Percentiles rank a stretch among this genome's conserved stretches.
phyloP scores from a whole-genome alignment of 2,329 filamentous ascomycete species.

The Aspergillus ochraceus region DNA sequence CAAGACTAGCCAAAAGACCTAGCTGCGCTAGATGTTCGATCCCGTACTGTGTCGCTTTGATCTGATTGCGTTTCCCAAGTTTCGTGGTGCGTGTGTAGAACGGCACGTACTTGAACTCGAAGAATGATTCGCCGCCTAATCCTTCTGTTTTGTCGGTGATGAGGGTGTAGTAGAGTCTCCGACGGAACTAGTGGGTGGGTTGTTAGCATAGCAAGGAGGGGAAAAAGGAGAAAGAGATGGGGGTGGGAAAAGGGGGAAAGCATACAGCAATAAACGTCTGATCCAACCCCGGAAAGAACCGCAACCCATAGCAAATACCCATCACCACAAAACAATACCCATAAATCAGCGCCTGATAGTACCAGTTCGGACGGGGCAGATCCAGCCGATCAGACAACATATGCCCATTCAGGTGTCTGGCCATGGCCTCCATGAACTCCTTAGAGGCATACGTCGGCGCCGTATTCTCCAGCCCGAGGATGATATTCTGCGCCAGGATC shows the following conservation, averaged over 20 bases:
- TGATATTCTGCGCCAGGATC: slow-evolving; percentile 72
- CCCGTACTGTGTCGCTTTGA: slow-evolving; percentile 22
- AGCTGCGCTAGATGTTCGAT: slow-evolving; percentile 27
- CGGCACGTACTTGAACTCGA: slow-evolving; percentile 66
- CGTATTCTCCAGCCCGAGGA: slow-evolving; percentile 64
- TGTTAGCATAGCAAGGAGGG: not conserved
- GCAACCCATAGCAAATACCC: slow-evolving; percentile 47
- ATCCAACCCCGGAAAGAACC: slow-evolving; percentile 51
- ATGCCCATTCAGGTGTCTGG: slow-evolving; percentile 69
- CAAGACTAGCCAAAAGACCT: slow-evolving; percentile 25
- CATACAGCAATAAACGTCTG: slow-evolving; percentile 52
- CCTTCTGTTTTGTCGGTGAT: slow-evolving; percentile 66
- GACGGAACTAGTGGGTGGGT: slow-evolving; percentile 36
- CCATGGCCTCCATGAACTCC: slow-evolving; percentile 67
- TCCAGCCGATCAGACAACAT: slow-evolving; percentile 61
- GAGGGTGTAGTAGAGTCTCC: slow-evolving; percentile 57
- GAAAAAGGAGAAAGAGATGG: not conserved
- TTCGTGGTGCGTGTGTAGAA: slow-evolving; percentile 27
- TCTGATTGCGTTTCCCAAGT: slow-evolving; percentile 24
- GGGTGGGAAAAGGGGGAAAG: not conserved
- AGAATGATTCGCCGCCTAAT: slow-evolving; percentile 62
- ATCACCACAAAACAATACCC: slow-evolving; percentile 69
- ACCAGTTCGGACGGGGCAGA: slow-evolving; percentile 56
- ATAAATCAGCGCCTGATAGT: slow-evolving; percentile 61
- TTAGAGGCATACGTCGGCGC: slow-evolving; percentile 66